Percentiles rank a stretch among this genome's conserved stretches.
Conservation (phyloP, 129 eudicot genomes). For the Helianthus tuberosus region DNA sequence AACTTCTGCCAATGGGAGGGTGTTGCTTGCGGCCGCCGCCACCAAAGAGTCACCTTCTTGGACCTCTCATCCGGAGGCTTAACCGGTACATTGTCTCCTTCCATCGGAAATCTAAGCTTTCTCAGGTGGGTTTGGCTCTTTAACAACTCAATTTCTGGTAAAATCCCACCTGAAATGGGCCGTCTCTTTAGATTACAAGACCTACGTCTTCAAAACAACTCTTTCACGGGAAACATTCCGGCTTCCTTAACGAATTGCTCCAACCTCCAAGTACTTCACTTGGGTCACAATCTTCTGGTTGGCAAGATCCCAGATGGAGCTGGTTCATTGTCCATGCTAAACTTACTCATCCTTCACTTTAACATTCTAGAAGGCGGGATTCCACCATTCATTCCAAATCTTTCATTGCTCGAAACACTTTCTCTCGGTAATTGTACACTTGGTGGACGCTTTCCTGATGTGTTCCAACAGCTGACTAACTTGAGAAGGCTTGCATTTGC, state of each 20-base stretch:
- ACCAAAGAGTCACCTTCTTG: conserved; percentile 27
- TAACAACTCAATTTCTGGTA: conserved; percentile 27
- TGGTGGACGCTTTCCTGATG: background rate
- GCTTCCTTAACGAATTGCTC: conserved; percentile 18
- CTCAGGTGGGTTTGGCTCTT: conserved; percentile 4
- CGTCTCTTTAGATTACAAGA: background rate
- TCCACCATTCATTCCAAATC: background rate
- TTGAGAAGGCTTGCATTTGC: conserved; percentile 6
- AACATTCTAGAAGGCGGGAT: background rate
- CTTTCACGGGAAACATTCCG: conserved; percentile 33
- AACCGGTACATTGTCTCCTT: conserved; percentile 33
- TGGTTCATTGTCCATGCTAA: background rate
- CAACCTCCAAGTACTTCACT: conserved; percentile 11
- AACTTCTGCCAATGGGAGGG: conserved; percentile 28
- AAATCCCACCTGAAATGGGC: no score
- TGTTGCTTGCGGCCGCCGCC: conserved; percentile 27
- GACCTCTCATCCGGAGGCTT: conserved; percentile 18
- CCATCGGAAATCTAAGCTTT: conserved; percentile 39
- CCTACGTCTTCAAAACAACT: conserved; percentile 19
- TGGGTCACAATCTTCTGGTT: conserved; percentile 18
- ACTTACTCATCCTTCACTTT: background rate
- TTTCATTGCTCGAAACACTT: background rate
- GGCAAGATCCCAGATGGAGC: conserved; percentile 20
- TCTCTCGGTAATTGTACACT: background rate
- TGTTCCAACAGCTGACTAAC: conserved; percentile 7